Evolutionary conservation across 2,329 filamentous ascomycete genomes (phyloP).

Genomic region (Aureobasidium subglaciale): DNA sequence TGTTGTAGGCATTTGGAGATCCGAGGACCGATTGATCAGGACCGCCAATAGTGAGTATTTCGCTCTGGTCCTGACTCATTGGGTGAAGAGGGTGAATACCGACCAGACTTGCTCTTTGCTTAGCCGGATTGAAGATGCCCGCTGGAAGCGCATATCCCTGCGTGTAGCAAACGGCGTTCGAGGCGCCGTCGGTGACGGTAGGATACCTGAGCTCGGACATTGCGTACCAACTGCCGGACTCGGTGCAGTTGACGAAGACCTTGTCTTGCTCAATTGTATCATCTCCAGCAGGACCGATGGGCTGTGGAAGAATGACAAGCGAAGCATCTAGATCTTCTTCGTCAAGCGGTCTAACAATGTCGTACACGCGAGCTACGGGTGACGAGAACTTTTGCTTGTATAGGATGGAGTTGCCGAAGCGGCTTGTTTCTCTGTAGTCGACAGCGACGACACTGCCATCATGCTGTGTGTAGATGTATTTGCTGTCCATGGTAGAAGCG

Average conservation of each 20-base stretch:
- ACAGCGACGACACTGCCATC: slow-evolving; percentile 80
- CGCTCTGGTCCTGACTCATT: slow-evolving; percentile 8
- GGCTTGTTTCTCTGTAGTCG: slow-evolving; percentile 51
- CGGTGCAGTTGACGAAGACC: slow-evolving; percentile 80
- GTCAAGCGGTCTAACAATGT: slow-evolving; percentile 69
- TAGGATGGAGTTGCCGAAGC: slow-evolving; percentile 16
- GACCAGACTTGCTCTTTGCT: slow-evolving; percentile 30
- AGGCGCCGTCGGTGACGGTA: slow-evolving; percentile 65
- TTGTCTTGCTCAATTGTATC: slow-evolving; percentile 28
- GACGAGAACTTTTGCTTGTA: slow-evolving; percentile 37
- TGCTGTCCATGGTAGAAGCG: slow-evolving; percentile 69
- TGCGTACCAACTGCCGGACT: slow-evolving; percentile 86
- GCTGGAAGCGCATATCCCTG: slow-evolving; percentile 38
- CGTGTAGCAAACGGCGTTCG: slow-evolving; percentile 50
- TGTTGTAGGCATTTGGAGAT: background rate
- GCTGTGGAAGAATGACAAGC: slow-evolving; percentile 80
- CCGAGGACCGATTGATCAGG: slow-evolving; percentile 12
- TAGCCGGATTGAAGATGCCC: slow-evolving; percentile 9
- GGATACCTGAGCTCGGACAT: slow-evolving; percentile 83
- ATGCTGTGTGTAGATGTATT: slow-evolving; percentile 80
- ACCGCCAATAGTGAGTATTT: slow-evolving; percentile 16
- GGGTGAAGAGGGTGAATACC: slow-evolving; percentile 32
- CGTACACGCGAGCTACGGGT: slow-evolving; percentile 82
- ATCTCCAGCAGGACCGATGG: slow-evolving; percentile 50
- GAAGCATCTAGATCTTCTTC: slow-evolving; percentile 59